These are phyloP conservation scores for Eimeria tenella DNA, from an alignment of 169 alveolate species.

Conservation along the genomic window DNA sequence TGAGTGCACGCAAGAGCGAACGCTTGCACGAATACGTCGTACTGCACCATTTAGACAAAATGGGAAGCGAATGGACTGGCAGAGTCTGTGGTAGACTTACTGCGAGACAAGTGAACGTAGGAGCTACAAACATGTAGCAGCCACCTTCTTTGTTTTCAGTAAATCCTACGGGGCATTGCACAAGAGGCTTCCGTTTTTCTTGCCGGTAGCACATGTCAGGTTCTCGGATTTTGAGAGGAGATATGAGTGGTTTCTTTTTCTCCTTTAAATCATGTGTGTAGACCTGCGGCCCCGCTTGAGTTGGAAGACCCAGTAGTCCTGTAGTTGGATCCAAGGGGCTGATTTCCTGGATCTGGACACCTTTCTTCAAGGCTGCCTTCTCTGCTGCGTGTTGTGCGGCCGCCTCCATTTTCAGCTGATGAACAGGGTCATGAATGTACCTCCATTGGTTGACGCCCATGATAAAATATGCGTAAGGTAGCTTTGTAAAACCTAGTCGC, in stretches of 20 bases:
- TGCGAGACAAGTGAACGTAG: constrained; percentile 32
- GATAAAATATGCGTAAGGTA: constrained; percentile 52
- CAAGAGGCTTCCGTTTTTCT: constrained; percentile 12
- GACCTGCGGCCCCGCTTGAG: constrained; percentile 37
- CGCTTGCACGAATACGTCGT: neutral
- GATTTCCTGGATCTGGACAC: neutral
- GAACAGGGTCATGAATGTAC: constrained; percentile 41
- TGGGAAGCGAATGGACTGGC: neutral
- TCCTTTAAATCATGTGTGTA: constrained; percentile 17
- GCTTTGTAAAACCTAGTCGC: neutral
- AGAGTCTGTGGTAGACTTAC: neutral
- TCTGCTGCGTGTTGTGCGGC: constrained; percentile 43
- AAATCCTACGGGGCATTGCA: constrained; percentile 40
- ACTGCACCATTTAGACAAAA: neutral
- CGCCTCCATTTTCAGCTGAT: constrained; percentile 49
- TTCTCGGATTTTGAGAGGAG: constrained; percentile 32
- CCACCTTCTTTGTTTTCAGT: constrained; percentile 47
- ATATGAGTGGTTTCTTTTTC: neutral
- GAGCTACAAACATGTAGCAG: constrained; percentile 42
- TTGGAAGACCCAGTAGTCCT: neutral
- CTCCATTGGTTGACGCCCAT: constrained; percentile 62
- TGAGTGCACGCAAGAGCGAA: neutral
- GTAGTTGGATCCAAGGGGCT: neutral
- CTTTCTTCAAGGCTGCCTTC: neutral
- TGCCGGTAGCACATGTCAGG: constrained; percentile 54